A percentile compares a stretch with the other conserved stretches of the same genome.
Evolutionary conservation across 805 yeast species (phyloP).

Genomic region (Yamadazyma tumulicola): DNA sequence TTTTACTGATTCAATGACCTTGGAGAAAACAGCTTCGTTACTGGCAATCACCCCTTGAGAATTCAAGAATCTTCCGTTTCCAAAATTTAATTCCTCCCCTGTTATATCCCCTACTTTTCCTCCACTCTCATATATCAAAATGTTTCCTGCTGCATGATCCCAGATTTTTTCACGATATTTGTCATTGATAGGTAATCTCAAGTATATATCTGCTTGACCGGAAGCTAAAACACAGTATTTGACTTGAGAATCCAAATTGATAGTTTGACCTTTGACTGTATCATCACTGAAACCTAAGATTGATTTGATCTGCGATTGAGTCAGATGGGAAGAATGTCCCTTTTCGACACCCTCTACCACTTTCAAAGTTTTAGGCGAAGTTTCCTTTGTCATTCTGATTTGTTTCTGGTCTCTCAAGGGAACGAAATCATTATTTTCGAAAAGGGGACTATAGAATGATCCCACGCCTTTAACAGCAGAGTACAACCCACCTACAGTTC

Average conservation of each 20-base stretch:
- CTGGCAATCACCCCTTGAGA: constrained; percentile 96
- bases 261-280: constrained; percentile 57
- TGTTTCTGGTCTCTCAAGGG: constrained; percentile 27
- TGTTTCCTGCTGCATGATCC: constrained; percentile 98
- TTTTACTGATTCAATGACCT: constrained; percentile 48
- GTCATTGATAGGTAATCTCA: constrained; percentile 77
- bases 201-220: constrained; percentile 90
- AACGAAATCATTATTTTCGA: constrained; percentile 30
- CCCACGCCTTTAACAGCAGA: constrained; percentile 69
- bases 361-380: constrained; percentile 47
- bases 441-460: constrained; percentile 50
- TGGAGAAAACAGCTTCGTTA: constrained; percentile 42
- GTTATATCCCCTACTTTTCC: constrained; percentile 84
- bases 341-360: constrained; percentile 94
- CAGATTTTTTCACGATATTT: constrained; percentile 90
- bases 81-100: constrained; percentile 74
- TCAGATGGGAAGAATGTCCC: constrained; percentile 88
- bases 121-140: constrained; percentile 84
- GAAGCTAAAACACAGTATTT: constrained; percentile 88
- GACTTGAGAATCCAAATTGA: constrained; percentile 92
- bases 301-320: constrained; percentile 72
- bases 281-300: constrained; percentile 43
- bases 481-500: constrained; percentile 63
- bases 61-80: constrained; percentile 74
- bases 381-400: constrained; percentile 52